These are phyloP conservation scores for Pichia insulana DNA, from an alignment of 805 yeast species.

Conservation along the genomic window DNA sequence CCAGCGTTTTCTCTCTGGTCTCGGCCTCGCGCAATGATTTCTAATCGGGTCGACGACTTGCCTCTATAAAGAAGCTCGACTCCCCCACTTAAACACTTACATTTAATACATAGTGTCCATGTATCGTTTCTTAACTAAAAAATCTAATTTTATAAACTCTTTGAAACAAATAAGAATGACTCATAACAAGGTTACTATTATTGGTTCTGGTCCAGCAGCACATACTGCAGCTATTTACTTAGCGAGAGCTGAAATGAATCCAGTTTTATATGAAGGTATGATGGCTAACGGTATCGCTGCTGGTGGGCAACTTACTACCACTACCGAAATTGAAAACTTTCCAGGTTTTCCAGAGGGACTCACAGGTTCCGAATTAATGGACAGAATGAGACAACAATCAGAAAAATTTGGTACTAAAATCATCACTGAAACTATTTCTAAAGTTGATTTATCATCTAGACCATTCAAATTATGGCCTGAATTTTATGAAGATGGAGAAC, in stretches of 20 bases:
- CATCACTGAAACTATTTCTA: slow-evolving; percentile 90
- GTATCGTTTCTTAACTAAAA: not conserved
- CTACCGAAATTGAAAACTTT: slow-evolving; percentile 97
- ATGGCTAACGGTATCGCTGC: slow-evolving; percentile 97
- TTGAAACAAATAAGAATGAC: slow-evolving; percentile 41
- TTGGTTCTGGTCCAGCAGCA: slow-evolving; percentile 99
- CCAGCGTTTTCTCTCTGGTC: not conserved
- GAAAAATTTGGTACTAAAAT: slow-evolving; percentile 84
- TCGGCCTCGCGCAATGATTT: not conserved
- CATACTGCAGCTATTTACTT: slow-evolving; percentile 98
- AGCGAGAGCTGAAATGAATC: slow-evolving; percentile 93
- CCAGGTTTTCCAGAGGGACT: slow-evolving; percentile 97
- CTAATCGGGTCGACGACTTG: slow-evolving; percentile 1
- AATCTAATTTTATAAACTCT: not conserved
- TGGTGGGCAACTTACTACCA: slow-evolving; percentile 97
- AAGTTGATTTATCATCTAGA: slow-evolving; percentile 76
- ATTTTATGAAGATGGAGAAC: slow-evolving; percentile 85
- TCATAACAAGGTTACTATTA: slow-evolving; percentile 76
- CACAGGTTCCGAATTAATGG: slow-evolving; percentile 84
- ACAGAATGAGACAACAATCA: slow-evolving; percentile 85
- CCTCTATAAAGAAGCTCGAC: not conserved
- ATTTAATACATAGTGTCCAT: not conserved
- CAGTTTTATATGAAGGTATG: slow-evolving; percentile 91
- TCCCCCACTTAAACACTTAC: no score
- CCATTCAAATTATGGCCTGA: slow-evolving; percentile 98